Conservation (phyloP, 441 rosid species). For the Adansonia rubrostipa region DNA sequence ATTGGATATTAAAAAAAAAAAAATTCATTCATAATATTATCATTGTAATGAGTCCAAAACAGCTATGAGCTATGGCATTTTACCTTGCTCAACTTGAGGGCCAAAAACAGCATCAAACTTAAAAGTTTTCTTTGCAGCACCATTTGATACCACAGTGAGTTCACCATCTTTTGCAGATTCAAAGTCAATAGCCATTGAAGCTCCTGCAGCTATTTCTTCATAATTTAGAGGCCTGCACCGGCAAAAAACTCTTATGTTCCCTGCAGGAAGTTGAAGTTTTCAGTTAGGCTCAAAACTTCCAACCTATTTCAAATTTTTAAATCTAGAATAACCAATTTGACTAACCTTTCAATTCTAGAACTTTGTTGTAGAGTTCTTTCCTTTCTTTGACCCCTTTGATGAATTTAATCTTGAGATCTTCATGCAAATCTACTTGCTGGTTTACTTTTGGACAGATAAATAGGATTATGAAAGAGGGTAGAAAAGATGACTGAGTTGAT, state of each 20-base stretch:
- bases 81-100: slow-evolving; percentile 89
- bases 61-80: slow-evolving; percentile 20
- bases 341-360: slow-evolving; percentile 88
- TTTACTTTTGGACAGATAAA: slow-evolving; percentile 53
- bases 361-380: slow-evolving; percentile 89
- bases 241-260: slow-evolving; percentile 95
- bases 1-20: not conserved
- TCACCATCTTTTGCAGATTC: slow-evolving; percentile 88
- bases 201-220: slow-evolving; percentile 67
- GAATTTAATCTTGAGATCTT: slow-evolving; percentile 71
- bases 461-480: slow-evolving; percentile 20
- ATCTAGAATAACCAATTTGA: slow-evolving; percentile 18
- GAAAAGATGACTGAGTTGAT: not conserved
- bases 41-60: slow-evolving; percentile 3
- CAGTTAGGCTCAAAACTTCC: slow-evolving; percentile 26
- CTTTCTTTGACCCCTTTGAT: slow-evolving; percentile 65
- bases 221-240: slow-evolving; percentile 83
- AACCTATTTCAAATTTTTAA: slow-evolving; percentile 10
- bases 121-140: slow-evolving; percentile 70
- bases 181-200: slow-evolving; percentile 65
- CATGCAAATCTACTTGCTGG: slow-evolving; percentile 60
- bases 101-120: slow-evolving; percentile 90
- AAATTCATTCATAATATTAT: no score
- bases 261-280: slow-evolving; percentile 47
- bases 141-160: slow-evolving; percentile 73